A percentile compares a stretch with the other conserved stretches of the same genome.
Evolutionary conservation across 2,329 filamentous ascomycete genomes (phyloP).

Genomic region (Cephalotrichum gorgonifer): DNA sequence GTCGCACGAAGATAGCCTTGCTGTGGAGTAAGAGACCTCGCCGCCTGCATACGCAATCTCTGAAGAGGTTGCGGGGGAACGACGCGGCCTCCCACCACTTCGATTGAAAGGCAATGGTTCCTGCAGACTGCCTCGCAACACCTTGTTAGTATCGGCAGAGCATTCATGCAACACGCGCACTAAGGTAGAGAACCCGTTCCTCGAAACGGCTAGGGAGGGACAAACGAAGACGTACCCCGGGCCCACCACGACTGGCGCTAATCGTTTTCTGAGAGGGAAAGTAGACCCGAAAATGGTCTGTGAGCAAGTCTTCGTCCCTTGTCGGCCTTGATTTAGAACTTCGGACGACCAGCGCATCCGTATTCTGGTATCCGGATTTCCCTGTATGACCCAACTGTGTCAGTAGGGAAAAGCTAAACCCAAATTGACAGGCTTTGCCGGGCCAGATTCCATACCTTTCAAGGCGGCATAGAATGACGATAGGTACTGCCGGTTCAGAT

Average conservation of each 20-base stretch:
- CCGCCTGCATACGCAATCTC: slow-evolving; percentile 65
- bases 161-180: neutral
- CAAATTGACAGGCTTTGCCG: neutral
- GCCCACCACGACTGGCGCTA: slow-evolving; percentile 50
- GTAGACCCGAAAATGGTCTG: slow-evolving; percentile 58
- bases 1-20: slow-evolving; percentile 56
- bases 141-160: slow-evolving; percentile 1
- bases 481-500: slow-evolving; percentile 59
- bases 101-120: slow-evolving; percentile 70
- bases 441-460: slow-evolving; percentile 30
- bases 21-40: slow-evolving; percentile 74
- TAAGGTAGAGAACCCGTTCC: neutral
- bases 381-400: slow-evolving; percentile 13
- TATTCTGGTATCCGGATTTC: slow-evolving; percentile 35
- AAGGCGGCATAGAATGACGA: slow-evolving; percentile 42
- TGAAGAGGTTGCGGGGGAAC: slow-evolving; percentile 64
- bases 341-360: slow-evolving; percentile 16
- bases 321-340: slow-evolving; percentile 14
- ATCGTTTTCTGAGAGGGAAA: slow-evolving; percentile 72
- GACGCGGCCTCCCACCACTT: slow-evolving; percentile 59
- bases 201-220: neutral
- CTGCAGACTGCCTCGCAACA: slow-evolving; percentile 47
- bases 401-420: neutral
- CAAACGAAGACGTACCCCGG: slow-evolving; percentile 38
- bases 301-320: slow-evolving; percentile 13